Evolutionary conservation across 345 rosid genomes (phyloP).

Genomic region (Adansonia digitata): DNA sequence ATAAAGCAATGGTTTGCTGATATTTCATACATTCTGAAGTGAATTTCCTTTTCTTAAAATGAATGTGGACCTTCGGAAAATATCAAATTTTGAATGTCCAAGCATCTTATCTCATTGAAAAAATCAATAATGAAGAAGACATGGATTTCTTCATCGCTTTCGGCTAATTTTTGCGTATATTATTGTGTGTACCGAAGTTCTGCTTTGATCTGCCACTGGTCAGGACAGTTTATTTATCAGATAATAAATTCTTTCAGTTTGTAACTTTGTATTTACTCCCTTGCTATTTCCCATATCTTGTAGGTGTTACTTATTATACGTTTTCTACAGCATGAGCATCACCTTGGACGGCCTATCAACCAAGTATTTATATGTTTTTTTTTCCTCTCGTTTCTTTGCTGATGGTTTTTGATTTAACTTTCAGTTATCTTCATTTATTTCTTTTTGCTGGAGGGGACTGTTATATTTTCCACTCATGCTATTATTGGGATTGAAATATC

Average conservation of each 20-base stretch:
- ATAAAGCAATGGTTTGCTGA: background rate
- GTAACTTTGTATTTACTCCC: background rate
- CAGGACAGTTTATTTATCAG: background rate
- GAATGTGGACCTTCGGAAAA: background rate
- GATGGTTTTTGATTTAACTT: background rate
- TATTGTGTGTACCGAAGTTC: background rate
- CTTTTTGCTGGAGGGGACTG: background rate
- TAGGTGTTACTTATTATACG: conserved; percentile 87
- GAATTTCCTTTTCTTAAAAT: background rate
- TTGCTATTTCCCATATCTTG: conserved; percentile 10
- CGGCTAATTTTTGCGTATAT: background rate
- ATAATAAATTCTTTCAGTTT: background rate
- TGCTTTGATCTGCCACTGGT: background rate
- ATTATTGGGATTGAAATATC: background rate
- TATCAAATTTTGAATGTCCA: background rate
- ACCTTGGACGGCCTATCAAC: conserved; percentile 76
- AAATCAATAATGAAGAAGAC: background rate
- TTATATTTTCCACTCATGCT: background rate
- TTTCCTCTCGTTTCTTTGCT: background rate
- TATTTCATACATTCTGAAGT: background rate
- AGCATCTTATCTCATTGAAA: background rate
- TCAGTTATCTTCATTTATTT: background rate
- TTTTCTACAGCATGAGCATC: conserved; percentile 95
- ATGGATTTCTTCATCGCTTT: background rate
- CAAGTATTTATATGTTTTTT: conserved; percentile 37